Percentiles rank a stretch among this genome's conserved stretches.
phyloP scores from a whole-genome alignment of 106 monocot species.

The Acanthochlamys bracteata region DNA sequence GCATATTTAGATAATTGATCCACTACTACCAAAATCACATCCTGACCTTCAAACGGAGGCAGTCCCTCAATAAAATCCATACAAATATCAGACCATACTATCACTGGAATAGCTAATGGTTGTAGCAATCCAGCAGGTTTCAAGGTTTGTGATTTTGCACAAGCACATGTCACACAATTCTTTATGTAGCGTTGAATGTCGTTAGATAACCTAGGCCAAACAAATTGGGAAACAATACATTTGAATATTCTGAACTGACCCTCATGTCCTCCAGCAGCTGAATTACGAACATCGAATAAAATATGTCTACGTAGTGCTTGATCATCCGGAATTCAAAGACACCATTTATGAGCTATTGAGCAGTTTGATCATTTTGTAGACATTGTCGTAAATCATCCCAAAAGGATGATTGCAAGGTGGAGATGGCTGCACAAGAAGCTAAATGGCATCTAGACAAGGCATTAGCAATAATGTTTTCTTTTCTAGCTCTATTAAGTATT shows the following conservation, averaged over 20 bases:
- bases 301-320: not conserved
- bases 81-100: constrained; percentile 1
- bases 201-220: not conserved
- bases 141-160: not conserved
- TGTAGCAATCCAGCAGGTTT: constrained; percentile 7
- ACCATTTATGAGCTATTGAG: not conserved
- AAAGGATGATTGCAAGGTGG: no score
- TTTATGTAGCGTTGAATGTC: not conserved
- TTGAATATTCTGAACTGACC: not conserved
- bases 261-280: not conserved
- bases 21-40: constrained; percentile 6
- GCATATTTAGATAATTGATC: constrained; percentile 10
- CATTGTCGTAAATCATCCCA: no score
- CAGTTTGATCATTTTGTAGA: not conserved
- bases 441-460: constrained; percentile 1
- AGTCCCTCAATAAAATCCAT: constrained; percentile 24
- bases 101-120: constrained; percentile 5
- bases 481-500: not conserved
- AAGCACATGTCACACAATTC: not conserved
- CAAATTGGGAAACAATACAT: not conserved
- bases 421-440: not conserved
- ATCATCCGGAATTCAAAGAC: not conserved
- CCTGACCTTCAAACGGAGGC: not conserved
- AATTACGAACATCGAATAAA: not conserved
- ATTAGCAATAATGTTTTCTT: no score